Evolutionary conservation across 73 alveolate species (phyloP).

Genomic region (Paramecium pentaurelia): DNA sequence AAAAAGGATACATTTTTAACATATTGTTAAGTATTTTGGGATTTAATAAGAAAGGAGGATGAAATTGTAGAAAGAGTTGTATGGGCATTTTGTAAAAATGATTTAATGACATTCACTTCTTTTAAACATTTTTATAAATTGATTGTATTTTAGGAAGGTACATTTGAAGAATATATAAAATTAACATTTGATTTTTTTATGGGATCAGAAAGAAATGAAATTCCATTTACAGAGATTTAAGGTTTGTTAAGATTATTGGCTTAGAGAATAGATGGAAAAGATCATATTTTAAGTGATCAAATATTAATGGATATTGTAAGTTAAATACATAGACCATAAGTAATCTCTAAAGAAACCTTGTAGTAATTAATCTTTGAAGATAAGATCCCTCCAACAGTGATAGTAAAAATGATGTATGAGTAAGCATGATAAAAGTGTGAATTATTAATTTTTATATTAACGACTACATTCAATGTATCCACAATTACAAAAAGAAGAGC

Average conservation of each 20-base stretch:
- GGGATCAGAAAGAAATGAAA: constrained; percentile 11
- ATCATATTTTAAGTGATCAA: not conserved
- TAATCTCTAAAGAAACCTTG: not conserved
- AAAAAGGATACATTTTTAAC: not conserved
- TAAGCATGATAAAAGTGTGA: not conserved
- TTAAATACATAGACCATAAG: constrained; percentile 39
- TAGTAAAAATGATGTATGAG: not conserved
- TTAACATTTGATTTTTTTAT: not conserved
- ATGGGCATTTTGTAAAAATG: constrained; percentile 16
- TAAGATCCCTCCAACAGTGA: constrained; percentile 39
- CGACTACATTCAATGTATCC: not conserved
- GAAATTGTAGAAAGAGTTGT: constrained; percentile 38
- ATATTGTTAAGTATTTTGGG: constrained; percentile 40
- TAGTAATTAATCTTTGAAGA: constrained; percentile 1
- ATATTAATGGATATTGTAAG: constrained; percentile 16
- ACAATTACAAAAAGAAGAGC: not conserved
- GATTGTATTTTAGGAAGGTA: not conserved
- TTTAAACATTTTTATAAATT: constrained; percentile 35
- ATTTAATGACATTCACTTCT: not conserved
- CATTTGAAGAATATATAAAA: not conserved
- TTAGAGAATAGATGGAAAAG: not conserved
- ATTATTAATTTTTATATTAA: not conserved
- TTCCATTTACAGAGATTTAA: not conserved
- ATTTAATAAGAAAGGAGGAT: constrained; percentile 37
- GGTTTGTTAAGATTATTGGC: constrained; percentile 4